Base-by-base conservation (phyloP, 2,329 filamentous ascomycete species). In the Sporothrix euskadiensis region DNA sequence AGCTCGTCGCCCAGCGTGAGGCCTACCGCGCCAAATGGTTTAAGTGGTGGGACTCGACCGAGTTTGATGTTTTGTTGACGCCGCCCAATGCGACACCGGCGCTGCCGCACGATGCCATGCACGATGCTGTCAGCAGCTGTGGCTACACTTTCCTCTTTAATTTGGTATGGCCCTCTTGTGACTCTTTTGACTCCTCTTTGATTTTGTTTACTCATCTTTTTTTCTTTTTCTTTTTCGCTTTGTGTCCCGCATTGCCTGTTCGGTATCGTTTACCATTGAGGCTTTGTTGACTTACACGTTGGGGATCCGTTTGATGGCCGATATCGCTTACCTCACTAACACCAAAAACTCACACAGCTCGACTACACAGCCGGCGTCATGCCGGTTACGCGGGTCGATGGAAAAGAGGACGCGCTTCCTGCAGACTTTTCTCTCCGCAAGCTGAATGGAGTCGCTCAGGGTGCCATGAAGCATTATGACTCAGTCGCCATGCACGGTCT, bases 121-220 rank as follows among this genome's bases (percentile, higher is more conserved):
- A 89, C 77, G 90, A 95, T 78, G 93, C 93, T 2, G 90, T 96
- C 61, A 92, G 91, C 75, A 93, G 91, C 77, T 98, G 94, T 78
- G 94, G 94, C 0, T 98, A 98, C 79, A 98, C 94, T 0, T 97
- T 98, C 80, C 82, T 97, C 73, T 98, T 96, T 84, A 98, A 98
- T 78, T 77, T 98, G 78, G 91, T 92, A 83, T 82, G 88, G 49
- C 2, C 30, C 44, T 16, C 19, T 41, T 10, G n/a, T 69, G 49
- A 26, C 9, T 26, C n/a, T 66, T 26, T 52, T 44, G 26, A 26
- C 26, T 32, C 7, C 47, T 71, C 9, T 35, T 7, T 26, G 26
- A 26, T 26, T 73, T 39, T 14, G 41, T 56, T 47, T 52, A 39
- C 26, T 44, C 12, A 22, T 30, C 8, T 4, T 30, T 56, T 30